Evolutionary conservation across 2,329 filamentous ascomycete species (phyloP), one percentile per base, ranked within the genome.

Genomic region (Ophiostoma himal-ulmi): DNA sequence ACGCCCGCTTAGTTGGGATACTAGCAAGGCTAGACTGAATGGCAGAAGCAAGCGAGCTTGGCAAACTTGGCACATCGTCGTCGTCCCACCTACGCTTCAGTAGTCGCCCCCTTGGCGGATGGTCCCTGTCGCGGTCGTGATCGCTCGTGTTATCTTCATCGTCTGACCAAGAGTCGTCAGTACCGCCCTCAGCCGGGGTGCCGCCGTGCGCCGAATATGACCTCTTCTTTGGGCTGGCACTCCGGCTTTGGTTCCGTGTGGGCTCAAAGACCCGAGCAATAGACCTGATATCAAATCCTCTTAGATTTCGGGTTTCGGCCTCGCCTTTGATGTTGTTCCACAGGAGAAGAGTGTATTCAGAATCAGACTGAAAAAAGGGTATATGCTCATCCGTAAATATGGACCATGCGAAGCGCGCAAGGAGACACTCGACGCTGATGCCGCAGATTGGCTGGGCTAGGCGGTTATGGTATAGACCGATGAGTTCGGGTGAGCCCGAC

Each of bases 301-400:
- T 69, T 48, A 69, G n/a, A 64, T 41, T 64, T 69, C 68, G 68
- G 68, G 68, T 48, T 64, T 69, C 68, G 37, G 68, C 57, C 36
- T 69, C 54, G 57, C 68, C 68, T 69, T 69, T 69, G 68, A 34
- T 69, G 8, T 65, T 69, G 68, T 69, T 69, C 68, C 68, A 69
- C 57, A 69, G 13, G n/a, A 64, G 68, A 37, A 69, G 57, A 69
- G 68, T 65, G 68, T 22, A 69, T 69, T 44, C 68, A 6, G 48
- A 48, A n/a, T 69, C 68, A 8, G 68, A 69, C 68, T 69, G 68
- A 30, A 69, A 69, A 64, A 69, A 69, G 57, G 52, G 68, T 22
- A 69, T 69, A 65, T 69, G 54, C 68, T 69, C 68, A 57, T 69
- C 68, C 37, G 54, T 69, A 36, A 69, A 69, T 64, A 69, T 69